These are phyloP conservation scores for Laburnicola sp. DNA, from an alignment of 2,329 filamentous ascomycete species.

Conservation along the genomic window DNA sequence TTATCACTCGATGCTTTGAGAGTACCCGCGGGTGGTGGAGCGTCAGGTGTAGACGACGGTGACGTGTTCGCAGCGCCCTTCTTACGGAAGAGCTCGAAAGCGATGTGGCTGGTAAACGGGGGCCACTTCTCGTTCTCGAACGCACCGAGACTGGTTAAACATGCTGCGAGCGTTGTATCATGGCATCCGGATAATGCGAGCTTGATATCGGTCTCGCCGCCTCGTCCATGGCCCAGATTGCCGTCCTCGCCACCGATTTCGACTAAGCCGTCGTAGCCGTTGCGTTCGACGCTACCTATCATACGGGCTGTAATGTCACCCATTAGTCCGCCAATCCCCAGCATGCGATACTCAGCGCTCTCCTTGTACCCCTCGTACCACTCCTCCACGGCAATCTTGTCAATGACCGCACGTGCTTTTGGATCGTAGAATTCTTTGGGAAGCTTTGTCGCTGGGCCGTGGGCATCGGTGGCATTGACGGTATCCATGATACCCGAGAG, in stretches of 20 bases:
- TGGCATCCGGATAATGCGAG: slow-evolving; percentile 86
- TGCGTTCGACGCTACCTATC: slow-evolving; percentile 42
- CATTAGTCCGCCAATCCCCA: slow-evolving; percentile 83
- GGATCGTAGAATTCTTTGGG: slow-evolving; percentile 86
- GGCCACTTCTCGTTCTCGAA: slow-evolving; percentile 79
- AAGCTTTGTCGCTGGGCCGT: slow-evolving; percentile 76
- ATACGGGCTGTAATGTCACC: slow-evolving; percentile 72
- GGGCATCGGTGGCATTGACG: slow-evolving; percentile 83
- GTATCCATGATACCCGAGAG: slow-evolving; percentile 93
- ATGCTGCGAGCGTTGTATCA: slow-evolving; percentile 85
- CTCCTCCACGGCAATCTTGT: slow-evolving; percentile 79
- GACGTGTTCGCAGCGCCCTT: slow-evolving; percentile 22
- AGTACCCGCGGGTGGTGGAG: slow-evolving; percentile 3
- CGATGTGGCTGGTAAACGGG: slow-evolving; percentile 88
- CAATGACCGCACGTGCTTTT: slow-evolving; percentile 69
- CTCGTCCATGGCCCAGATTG: slow-evolving; percentile 46
- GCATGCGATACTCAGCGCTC: slow-evolving; percentile 79
- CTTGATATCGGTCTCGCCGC: slow-evolving; percentile 61
- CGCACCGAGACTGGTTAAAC: slow-evolving; percentile 77
- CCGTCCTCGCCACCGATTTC: slow-evolving; percentile 43
- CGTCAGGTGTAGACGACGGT: background rate
- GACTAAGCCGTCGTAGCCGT: slow-evolving; percentile 45
- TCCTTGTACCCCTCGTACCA: slow-evolving; percentile 90
- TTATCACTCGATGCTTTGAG: slow-evolving; percentile 12
- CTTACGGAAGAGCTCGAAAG: slow-evolving; percentile 82